Conservation (phyloP, 805 yeast genomes). For the Saccharomycopsis babjevae region DNA sequence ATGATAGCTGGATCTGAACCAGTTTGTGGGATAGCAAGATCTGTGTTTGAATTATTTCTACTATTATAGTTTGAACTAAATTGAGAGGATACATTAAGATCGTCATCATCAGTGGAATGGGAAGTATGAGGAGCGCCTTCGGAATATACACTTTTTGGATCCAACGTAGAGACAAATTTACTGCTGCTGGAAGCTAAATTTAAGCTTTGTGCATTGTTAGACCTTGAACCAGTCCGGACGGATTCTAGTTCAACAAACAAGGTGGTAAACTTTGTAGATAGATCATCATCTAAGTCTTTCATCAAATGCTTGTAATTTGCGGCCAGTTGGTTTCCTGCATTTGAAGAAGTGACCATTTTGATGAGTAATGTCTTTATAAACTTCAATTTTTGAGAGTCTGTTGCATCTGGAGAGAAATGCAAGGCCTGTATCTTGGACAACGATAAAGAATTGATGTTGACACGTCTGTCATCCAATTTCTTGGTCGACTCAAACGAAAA, state of each 20-base stretch:
- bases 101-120: background rate
- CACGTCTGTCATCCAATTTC: background rate
- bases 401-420: conserved; percentile 7
- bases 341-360: conserved; percentile 6
- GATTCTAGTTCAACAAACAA: conserved; percentile 2
- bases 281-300: conserved; percentile 13
- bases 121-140: background rate
- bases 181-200: background rate
- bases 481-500: conserved; percentile 16
- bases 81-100: background rate
- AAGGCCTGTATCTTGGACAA: conserved; percentile 11
- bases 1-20: background rate
- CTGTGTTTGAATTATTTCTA: conserved; percentile 9
- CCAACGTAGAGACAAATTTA: background rate
- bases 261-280: conserved; percentile 7
- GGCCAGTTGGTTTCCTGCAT: background rate
- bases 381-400: conserved; percentile 11
- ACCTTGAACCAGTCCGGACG: background rate
- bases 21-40: background rate
- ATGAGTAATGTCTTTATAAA: conserved; percentile 15
- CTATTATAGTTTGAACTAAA: conserved; percentile 12
- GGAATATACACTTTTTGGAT: background rate
- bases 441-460: conserved; percentile 8
- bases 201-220: background rate
- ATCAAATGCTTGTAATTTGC: conserved; percentile 3